Evolutionary conservation across 1,284 basidiomycete species (phyloP), one percentile per base, ranked within the genome.

Genomic region (Ceratobasidium sp.): DNA sequence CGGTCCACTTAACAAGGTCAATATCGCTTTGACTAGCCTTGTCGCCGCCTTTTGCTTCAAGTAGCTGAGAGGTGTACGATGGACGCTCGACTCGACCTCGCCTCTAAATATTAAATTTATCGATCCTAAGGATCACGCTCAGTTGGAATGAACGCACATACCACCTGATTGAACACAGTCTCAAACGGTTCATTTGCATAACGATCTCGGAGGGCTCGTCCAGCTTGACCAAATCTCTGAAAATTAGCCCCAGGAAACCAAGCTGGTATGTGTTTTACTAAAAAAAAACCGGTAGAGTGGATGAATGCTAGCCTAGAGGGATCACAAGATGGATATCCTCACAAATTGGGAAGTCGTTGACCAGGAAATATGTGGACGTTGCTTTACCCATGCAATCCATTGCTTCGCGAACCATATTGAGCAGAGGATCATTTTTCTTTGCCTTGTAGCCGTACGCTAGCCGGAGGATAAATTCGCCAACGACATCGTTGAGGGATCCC

Each of bases 231-330:
- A 3, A 49, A 10, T 12, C 5, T 9, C 23, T 63, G 58, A n/a
- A 75, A 75, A 6, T 60, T 20, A 4, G 44, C 60, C 3, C 71
- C 71, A 63, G 71, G 71, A 42, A 75, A 63, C 71, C 71, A 75
- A 18, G 58, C 40, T 15, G 71, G 71, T 15, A 64, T 40, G 33
- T 75, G 60, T 53, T 53, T 44, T 5, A 75, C 71, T 75, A 51
- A n/a, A 53, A 13, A 33, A 39, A 18, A 23, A 63, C 28, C 61
- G 13, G 28, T 12, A 63, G 40, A 33, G 33, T 33, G 33, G 33
- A 33, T 33, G 33, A 33, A 33, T 33, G 33, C 33, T 33, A 33
- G 33, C 33, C 33, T 33, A 33, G 33, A 33, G 33, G 33, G 33
- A 33, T 33, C 33, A 33, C 33, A 33, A 33, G 33, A 33, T 33